Evolutionary conservation across 176 grass and related monocot genomes (phyloP).

Genomic region (Carex parvula): DNA sequence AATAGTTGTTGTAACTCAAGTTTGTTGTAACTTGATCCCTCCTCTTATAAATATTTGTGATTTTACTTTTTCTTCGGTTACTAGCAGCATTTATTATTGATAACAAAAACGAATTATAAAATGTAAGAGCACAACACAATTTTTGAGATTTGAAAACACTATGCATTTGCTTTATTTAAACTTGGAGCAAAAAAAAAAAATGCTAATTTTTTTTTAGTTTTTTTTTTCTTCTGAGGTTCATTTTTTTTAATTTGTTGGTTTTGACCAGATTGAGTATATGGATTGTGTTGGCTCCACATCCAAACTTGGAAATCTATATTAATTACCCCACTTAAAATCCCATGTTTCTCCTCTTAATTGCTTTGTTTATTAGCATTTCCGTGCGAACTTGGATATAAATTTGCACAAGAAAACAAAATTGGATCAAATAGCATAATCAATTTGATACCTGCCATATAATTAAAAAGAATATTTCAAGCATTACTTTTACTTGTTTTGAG

Average conservation of each 20-base stretch:
- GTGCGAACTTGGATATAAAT: too few relatives aligned
- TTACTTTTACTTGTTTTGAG: not conserved
- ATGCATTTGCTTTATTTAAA: not conserved
- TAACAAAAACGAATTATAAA: not conserved
- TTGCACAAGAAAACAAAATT: too few relatives aligned
- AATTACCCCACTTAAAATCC: not conserved
- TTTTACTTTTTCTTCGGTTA: not conserved
- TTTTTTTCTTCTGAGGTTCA: too few relatives aligned
- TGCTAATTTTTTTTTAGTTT: too few relatives aligned
- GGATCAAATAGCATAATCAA: too few relatives aligned
- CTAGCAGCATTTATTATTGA: not conserved
- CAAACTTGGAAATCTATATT: not conserved
- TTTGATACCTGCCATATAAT: not conserved
- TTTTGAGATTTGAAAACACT: too few relatives aligned
- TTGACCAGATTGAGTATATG: not conserved
- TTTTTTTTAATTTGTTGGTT: too few relatives aligned
- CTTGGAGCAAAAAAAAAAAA: not conserved
- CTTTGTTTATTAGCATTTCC: too few relatives aligned
- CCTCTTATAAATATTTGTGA: too few relatives aligned
- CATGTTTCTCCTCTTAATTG: not conserved
- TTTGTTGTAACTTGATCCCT: too few relatives aligned
- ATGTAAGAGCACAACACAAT: not conserved
- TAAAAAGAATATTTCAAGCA: not conserved
- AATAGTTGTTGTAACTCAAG: too few relatives aligned
- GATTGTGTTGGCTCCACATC: not conserved